Conservation (phyloP, 176 grass and related monocot species). For the Oryza meyeriana region DNA sequence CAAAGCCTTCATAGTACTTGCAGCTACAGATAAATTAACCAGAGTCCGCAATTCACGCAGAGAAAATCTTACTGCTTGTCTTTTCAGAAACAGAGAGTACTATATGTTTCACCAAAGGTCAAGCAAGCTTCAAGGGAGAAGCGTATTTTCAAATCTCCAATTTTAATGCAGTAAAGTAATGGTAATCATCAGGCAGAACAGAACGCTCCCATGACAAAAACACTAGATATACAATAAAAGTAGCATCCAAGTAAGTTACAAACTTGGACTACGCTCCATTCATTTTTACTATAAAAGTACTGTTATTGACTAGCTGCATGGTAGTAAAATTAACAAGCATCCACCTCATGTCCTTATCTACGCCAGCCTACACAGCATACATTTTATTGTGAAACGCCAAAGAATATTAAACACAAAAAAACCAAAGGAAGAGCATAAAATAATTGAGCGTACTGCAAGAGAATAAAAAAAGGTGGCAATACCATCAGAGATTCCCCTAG, state of each 20-base stretch:
- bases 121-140: not conserved
- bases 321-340: too few relatives aligned
- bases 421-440: not conserved
- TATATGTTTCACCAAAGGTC: not conserved
- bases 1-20: constrained; percentile 8
- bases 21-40: not conserved
- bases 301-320: too few relatives aligned
- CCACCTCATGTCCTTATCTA: too few relatives aligned
- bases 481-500: constrained; percentile 59
- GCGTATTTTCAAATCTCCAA: constrained; percentile 5
- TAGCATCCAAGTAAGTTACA: not conserved
- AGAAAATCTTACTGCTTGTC: not conserved
- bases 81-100: not conserved
- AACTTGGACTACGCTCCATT: too few relatives aligned
- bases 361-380: too few relatives aligned
- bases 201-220: not conserved
- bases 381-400: not conserved
- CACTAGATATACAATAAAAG: not conserved
- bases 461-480: not conserved
- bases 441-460: not conserved
- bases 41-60: not conserved
- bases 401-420: constrained; percentile 7
- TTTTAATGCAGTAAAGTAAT: not conserved
- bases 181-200: constrained; percentile 21
- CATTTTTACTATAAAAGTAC: too few relatives aligned